These are phyloP conservation scores for Urochloa ruziziensis DNA, from an alignment of 176 grass and related monocot species.

Conservation along the genomic window DNA sequence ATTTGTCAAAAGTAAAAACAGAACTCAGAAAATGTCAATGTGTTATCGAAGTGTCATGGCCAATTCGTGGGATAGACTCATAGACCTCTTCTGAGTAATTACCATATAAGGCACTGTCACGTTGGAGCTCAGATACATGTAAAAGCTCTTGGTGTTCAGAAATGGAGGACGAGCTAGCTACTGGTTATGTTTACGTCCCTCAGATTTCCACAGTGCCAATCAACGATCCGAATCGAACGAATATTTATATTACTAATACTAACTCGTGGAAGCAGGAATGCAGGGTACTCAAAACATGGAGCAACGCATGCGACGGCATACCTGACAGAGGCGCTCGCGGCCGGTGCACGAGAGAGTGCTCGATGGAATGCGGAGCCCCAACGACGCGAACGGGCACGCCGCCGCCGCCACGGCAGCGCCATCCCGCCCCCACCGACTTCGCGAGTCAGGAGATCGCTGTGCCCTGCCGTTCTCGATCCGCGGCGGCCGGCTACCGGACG, in stretches of 20 bases:
- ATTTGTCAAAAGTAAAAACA: neutral
- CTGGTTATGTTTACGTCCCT: neutral
- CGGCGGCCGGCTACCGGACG: neutral
- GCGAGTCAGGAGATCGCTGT: neutral
- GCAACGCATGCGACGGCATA: neutral
- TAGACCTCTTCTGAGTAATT: neutral
- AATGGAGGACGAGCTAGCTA: neutral
- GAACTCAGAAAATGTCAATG: neutral
- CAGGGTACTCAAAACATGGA: neutral
- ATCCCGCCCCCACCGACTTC: no score
- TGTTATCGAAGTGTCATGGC: neutral
- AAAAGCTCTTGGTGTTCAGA: neutral
- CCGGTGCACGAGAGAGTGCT: neutral
- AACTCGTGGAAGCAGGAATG: neutral
- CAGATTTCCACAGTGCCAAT: neutral
- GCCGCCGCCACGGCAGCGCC: neutral
- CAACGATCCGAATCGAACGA: neutral
- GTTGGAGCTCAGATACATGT: neutral
- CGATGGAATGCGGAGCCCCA: neutral
- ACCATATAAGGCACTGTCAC: no score
- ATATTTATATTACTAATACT: neutral
- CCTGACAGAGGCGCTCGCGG: neutral
- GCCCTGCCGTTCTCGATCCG: neutral
- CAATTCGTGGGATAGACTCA: neutral
- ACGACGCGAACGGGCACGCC: neutral